Percentiles rank a stretch among this genome's conserved stretches.
These are phyloP conservation scores for Suillus plorans DNA, from an alignment of 768 basidiomycete species.

Conservation along the genomic window DNA sequence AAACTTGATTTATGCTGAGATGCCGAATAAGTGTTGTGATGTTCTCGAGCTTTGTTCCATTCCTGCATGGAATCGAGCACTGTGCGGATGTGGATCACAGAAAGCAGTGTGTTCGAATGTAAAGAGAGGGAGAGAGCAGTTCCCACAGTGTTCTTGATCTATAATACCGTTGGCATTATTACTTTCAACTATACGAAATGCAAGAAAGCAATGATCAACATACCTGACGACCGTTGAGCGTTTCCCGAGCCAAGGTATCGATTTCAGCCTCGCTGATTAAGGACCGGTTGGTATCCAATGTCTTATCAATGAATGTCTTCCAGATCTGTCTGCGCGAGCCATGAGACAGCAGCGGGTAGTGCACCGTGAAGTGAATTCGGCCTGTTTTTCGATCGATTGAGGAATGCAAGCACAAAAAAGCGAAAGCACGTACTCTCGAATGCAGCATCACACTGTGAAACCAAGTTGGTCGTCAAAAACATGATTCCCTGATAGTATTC, in stretches of 20 bases:
- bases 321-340: slow-evolving; percentile 14
- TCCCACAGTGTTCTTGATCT: slow-evolving; percentile 1
- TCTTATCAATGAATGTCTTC: background rate
- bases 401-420: background rate
- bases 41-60: background rate
- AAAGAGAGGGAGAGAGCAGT: background rate
- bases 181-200: background rate
- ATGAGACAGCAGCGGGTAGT: slow-evolving; percentile 30
- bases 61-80: background rate
- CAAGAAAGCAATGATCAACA: background rate
- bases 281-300: background rate
- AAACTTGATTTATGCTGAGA: no score
- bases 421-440: slow-evolving; percentile 38
- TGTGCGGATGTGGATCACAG: background rate
- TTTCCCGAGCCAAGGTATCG: background rate
- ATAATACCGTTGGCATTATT: background rate
- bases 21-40: background rate
- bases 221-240: background rate
- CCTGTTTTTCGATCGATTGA: slow-evolving; percentile 14
- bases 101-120: background rate
- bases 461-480: slow-evolving; percentile 52
- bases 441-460: slow-evolving; percentile 55
- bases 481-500: slow-evolving; percentile 62
- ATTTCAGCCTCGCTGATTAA: background rate
- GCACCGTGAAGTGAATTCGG: slow-evolving; percentile 35